Base-by-base conservation (phyloP, 2,329 filamentous ascomycete genomes). In the Didymella sp. region DNA sequence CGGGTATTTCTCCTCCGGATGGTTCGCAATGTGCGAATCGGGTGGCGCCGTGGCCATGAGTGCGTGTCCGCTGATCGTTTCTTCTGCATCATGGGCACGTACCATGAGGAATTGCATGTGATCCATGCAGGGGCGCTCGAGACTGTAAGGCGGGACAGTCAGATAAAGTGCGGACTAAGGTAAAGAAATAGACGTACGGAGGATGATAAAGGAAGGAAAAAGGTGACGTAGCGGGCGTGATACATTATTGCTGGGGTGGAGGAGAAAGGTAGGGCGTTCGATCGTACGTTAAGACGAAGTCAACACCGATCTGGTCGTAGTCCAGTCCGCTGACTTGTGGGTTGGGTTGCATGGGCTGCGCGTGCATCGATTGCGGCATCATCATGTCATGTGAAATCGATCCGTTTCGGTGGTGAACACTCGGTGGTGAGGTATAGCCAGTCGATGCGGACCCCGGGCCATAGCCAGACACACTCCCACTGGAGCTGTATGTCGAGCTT, bases 21-120 rank as follows among this genome's bases (percentile, higher is more conserved):
- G 80, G 41, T 79, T 79, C 56, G 80, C 77, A 64, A 88, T 82
- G 67, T 87, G 84, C 56, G 80, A 83, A 49, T 87, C 85, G 5
- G 93, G 91, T 43, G 94, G 93, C 72, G 91, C 96, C 15, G 90
- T 90, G 15, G 91, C 90, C 94, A 98, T 98, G 64, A 98, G 81
- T 4, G 91, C 93, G 76, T 99, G 95, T 37, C 94, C 95, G 63
- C 90, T 94, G 38, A 90, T 70, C 33, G 57, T 64, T 62, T 89
- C 88, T 50, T 78, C 77, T 55, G 76, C 71, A 56, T 79, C 81
- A 73, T 81, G 76, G 60, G 80, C 83, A 57, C 81, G 78, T 55
- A 83, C 87, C 65, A 93, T 81, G 59, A 96, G 82, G 78, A 88
- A 91, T 67, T 92, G 90, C 78, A 94, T 84, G 77, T 96, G 92